A percentile compares a stretch with the other conserved stretches of the same genome.
These are phyloP conservation scores for Danielia reshetovae DNA, from an alignment of 805 yeast genomes.

Conservation along the genomic window DNA sequence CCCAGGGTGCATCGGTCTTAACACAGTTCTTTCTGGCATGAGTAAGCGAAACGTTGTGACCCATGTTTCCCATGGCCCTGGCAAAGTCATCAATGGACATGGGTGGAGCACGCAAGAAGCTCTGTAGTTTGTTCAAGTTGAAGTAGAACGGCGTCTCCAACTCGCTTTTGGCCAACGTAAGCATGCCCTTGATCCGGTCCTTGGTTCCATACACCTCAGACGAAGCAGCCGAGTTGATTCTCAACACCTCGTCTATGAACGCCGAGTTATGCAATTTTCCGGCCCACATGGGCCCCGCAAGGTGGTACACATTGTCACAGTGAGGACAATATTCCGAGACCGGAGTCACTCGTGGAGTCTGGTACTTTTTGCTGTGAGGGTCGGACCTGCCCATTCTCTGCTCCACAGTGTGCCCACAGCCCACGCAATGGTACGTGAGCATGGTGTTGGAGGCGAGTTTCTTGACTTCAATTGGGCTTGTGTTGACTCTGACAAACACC, in stretches of 20 bases:
- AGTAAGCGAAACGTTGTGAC: conserved; percentile 77
- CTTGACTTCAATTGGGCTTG: conserved; percentile 80
- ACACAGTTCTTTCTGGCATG: conserved; percentile 85
- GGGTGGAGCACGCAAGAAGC: conserved; percentile 74
- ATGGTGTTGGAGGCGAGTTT: conserved; percentile 71
- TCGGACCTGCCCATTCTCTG: conserved; percentile 71
- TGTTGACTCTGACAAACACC: conserved; percentile 71
- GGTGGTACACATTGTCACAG: conserved; percentile 67
- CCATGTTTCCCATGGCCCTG: conserved; percentile 81
- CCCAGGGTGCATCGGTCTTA: conserved; percentile 90
- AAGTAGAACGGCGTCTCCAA: conserved; percentile 71
- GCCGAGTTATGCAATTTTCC: conserved; percentile 68
- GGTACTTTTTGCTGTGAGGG: conserved; percentile 51
- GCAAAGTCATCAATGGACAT: conserved; percentile 71
- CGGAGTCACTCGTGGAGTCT: conserved; percentile 49
- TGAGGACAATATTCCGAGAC: conserved; percentile 63
- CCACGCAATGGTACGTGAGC: conserved; percentile 78
- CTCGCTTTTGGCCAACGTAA: conserved; percentile 77
- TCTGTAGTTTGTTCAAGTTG: conserved; percentile 71
- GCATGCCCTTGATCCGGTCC: conserved; percentile 88
- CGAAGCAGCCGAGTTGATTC: conserved; percentile 48
- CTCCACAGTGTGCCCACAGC: conserved; percentile 69
- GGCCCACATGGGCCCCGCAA: conserved; percentile 98
- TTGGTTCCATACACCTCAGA: conserved; percentile 67
- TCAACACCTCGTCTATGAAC: conserved; percentile 62